A percentile compares a stretch with the other conserved stretches of the same genome.
Conservation (phyloP, 805 yeast genomes). For the Allodekkera sacchari region DNA sequence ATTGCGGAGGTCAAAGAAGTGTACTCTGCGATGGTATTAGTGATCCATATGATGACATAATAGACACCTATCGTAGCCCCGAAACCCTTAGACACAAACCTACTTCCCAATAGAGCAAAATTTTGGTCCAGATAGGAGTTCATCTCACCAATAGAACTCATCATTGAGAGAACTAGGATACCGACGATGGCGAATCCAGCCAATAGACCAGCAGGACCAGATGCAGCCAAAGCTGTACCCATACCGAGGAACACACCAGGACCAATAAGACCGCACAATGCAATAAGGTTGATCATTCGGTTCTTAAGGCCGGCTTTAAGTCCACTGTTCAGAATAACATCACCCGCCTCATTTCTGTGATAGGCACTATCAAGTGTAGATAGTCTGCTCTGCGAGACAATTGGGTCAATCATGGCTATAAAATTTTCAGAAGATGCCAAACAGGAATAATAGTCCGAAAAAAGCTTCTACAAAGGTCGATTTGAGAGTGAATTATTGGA, state of each 20-base stretch:
- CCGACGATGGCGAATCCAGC: constrained; percentile 46
- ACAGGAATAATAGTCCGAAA: too few species aligned
- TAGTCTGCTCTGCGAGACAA: too few species aligned
- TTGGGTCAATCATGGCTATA: background rate
- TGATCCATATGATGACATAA: constrained; percentile 49
- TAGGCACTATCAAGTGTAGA: too few species aligned
- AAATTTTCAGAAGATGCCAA: too few species aligned
- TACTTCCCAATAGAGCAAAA: constrained; percentile 43
- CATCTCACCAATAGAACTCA: constrained; percentile 48
- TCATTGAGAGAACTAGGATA: constrained; percentile 43
- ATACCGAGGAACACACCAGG: constrained; percentile 47
- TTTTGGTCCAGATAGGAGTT: constrained; percentile 47
- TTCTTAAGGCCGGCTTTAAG: constrained; percentile 14
- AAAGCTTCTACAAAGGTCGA: too few species aligned
- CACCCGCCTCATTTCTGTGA: constrained; percentile 10
- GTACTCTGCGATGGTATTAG: constrained; percentile 47
- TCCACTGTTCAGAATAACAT: constrained; percentile 10
- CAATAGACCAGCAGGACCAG: constrained; percentile 47
- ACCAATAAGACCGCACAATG: constrained; percentile 44
- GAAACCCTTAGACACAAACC: constrained; percentile 44
- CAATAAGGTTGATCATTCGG: constrained; percentile 15
- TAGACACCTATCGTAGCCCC: constrained; percentile 50
- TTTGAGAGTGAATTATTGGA: too few species aligned
- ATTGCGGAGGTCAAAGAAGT: constrained; percentile 43
- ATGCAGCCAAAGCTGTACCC: constrained; percentile 39